phyloP scores from a whole-genome alignment of 2,329 filamentous ascomycete genomes.

The Helotiales sp. region DNA sequence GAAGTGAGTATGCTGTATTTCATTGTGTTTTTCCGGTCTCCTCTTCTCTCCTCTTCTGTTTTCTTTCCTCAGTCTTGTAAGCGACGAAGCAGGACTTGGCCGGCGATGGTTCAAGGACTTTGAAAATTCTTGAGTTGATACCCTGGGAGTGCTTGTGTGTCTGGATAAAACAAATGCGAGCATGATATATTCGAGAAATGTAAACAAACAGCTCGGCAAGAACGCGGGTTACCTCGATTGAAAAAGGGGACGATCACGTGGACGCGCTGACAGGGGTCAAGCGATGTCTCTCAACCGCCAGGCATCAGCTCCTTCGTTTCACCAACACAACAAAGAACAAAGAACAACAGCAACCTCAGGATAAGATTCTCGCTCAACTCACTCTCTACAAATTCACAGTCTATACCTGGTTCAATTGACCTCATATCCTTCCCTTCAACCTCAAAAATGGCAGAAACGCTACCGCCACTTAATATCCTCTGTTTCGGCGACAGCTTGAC shows the following conservation, averaged over 20 bases:
- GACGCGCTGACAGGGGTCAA: not conserved
- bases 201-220: not conserved
- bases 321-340: too few species aligned
- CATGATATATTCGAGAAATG: not conserved
- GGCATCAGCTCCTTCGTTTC: not conserved
- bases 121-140: not conserved
- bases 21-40: too few species aligned
- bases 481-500: conserved; percentile 52
- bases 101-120: too few species aligned
- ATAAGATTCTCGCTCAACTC: too few species aligned
- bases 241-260: not conserved
- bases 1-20: too few species aligned
- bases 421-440: not conserved
- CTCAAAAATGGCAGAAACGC: not conserved
- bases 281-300: not conserved
- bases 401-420: too few species aligned
- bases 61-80: too few species aligned
- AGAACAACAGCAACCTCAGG: not conserved
- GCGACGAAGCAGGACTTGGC: too few species aligned
- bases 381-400: too few species aligned
- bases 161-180: too few species aligned
- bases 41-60: too few species aligned
- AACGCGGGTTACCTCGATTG: not conserved
- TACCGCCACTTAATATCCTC: conserved; percentile 32
- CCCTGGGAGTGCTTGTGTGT: too few species aligned